Base-by-base conservation (phyloP, 2,329 filamentous ascomycete genomes). In the Sporothrix humicola region DNA sequence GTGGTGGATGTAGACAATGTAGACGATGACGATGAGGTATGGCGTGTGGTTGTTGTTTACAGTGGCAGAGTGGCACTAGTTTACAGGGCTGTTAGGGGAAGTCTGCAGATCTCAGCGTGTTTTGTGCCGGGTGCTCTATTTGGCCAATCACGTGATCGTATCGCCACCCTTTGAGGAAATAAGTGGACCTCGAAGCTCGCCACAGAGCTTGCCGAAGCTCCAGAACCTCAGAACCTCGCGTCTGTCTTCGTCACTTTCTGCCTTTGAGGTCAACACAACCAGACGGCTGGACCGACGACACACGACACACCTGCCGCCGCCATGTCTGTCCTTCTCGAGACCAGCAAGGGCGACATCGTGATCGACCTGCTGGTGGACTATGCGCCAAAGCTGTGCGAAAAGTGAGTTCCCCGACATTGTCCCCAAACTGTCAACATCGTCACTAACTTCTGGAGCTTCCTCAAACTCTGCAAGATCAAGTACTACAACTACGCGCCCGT, bases 401-500 rank as follows among this genome's bases (percentile, higher is more conserved):
- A 98, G 94, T 97, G 85, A 86, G 92, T 87, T n/a, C 6, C 8
- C 17, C n/a, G 9, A 23, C 9, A 3, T 26, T 10, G 26, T 1
- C 26, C 12, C 48, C 31, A 37, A 37, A 37, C 23, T 31, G 13
- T 15, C n/a, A 46, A 74, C 46, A 4, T 69, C 54, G 12, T 7
- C 15, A 0, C 23, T 13, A 1, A 79, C 85, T 85, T 86, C 85
- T 7, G 3, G 82, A 97, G 94, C 87, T 98, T 99, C 82, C 86
- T 99, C 73, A 98, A 99, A 87, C 93, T 99, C 78, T 98, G 96
- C 89, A 98, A 98, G 85, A 87, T 94, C 83, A 99, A 98, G 85
- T 99, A 98, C 85, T 99, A 98, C 90, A 98, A 98, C 85, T 98
- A 97, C 82, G 91, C 94, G 6, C 96, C 95, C 37, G 85, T 98